A percentile compares a stretch with the other conserved stretches of the same genome.
These are phyloP conservation scores for Oryza coarctata DNA, from an alignment of 176 grass and related monocot genomes.

Conservation along the genomic window DNA sequence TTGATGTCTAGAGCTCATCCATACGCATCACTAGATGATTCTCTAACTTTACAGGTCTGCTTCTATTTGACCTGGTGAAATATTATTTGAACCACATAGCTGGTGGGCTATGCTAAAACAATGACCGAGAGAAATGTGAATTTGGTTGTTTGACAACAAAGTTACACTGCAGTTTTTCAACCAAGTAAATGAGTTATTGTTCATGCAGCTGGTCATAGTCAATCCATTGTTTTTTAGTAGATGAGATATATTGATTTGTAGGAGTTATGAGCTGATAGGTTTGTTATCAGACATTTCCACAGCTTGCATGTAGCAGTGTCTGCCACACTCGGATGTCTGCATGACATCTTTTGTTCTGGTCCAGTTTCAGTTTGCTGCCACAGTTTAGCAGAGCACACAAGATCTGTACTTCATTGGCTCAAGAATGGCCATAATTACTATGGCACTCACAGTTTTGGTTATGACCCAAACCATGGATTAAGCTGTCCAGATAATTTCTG, in stretches of 20 bases:
- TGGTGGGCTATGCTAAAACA: not conserved
- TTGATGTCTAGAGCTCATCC: conserved; percentile 69
- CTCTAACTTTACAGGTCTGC: conserved; percentile 78
- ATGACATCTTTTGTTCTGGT: not conserved
- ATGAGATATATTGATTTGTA: not conserved
- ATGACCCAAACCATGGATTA: not conserved
- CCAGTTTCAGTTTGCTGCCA: not conserved
- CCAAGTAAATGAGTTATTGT: no score
- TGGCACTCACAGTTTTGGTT: not conserved
- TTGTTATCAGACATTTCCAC: conserved; percentile 4
- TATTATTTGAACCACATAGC: not conserved
- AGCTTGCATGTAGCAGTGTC: not conserved
- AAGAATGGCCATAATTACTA: not conserved
- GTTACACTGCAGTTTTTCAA: no score
- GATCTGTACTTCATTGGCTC: not conserved
- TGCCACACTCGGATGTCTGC: not conserved
- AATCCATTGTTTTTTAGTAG: not conserved
- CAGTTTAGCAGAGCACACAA: not conserved
- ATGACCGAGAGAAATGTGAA: conserved; percentile 4
- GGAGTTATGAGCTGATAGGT: not conserved
- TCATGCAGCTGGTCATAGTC: not conserved
- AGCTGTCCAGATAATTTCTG: not conserved
- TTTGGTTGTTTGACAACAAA: not conserved
- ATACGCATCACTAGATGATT: conserved; percentile 81
- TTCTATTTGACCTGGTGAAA: conserved; percentile 29